Evolutionary conservation across 345 rosid genomes (phyloP), one percentile per base, ranked within the genome.

Genomic region (Mangifera indica): DNA sequence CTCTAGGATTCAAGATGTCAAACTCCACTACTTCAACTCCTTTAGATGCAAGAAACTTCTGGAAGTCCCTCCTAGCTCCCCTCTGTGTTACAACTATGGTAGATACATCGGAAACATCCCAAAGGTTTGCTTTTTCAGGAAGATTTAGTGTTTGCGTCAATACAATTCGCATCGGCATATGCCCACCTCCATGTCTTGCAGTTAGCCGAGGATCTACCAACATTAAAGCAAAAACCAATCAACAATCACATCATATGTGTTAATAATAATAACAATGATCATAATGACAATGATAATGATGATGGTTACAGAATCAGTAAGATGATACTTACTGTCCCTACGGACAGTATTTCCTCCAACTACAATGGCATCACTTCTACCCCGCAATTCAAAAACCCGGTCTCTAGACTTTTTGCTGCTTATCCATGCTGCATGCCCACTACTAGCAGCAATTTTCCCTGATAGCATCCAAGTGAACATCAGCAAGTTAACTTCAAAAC

Each of bases 21-120:
- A 94, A 89, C 81, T 94, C 98, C 84, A 92, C 98, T 61, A 94
- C 96, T 69, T 94, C 97, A 81, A 94, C 96, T 74, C 97, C 96
- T 77, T 89, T 88, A 42, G 96, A 87, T 56, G 93, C 90, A 70
- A 95, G 89, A 68, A 74, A 79, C 71, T 85, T 95, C 78, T 92
- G 99, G 75, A 84, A 92, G 73, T 86, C 85, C 88, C 82, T 92
- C 82, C 89, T 86, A 20, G 98, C 98, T 81, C 99, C 97, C 66
- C 93, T 86, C 75, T 95, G 99, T 15, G 98, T 90, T 73, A 86
- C 89, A 61, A 92, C 97, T 3, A 94, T 84, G 21, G 98, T 94
- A 45, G 96, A 59, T 25, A 81, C 98, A 63, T 92, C 92, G 17
- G 96, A 89, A 64, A 88, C 72, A 68, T 94, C 91, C 98, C 98